Evolutionary conservation across 345 rosid species (phyloP), one percentile per base, ranked within the genome.

Genomic region (Camelina sativa): DNA sequence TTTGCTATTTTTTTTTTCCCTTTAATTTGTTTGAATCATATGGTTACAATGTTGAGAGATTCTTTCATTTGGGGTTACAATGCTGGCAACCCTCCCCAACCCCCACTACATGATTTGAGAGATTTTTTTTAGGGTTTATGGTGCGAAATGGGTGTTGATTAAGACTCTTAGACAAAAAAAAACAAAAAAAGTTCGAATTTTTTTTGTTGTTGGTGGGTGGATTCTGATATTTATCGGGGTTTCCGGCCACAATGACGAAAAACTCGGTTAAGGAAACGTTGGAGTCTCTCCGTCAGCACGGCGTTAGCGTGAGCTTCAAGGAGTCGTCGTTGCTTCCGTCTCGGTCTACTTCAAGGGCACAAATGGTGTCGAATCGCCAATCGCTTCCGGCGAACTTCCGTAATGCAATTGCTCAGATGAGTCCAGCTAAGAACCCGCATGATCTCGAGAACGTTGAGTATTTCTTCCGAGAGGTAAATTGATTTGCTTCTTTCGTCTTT

Each of bases 241-340:
- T 17, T 44, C 90, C 90, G 3, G 37, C 82, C 3, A 63, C 69
- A 9, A 56, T 82, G 83, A 74, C 79, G 35, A 86, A 85, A 70
- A 86, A 85, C 72, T 89, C 96, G n/a, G 62, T 88, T 59, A 93
- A 78, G 74, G 96, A 93, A 79, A 86, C 84, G 93, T 59, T 84
- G 52, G 96, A 84, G 9, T 84, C 89, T 10, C 83, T 86, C 28
- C 75, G 85, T 60, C 80, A 75, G 70, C 81, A 67, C 16, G 93
- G 89, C 35, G 86, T 83, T 62, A 72, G 59, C 5, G 96, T 85
- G 74, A 85, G 80, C 77, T 83, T 88, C 5, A 89, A 78, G 72
- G 96, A 91, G 0, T 90, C 97, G 11, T 89, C 89, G 35, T 7
- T 32, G 25, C 78, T 93, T 85, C 94, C 98, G 17, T 76, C 89